phyloP scores from a whole-genome alignment of 306 rosid genomes.

The Dryas octopetala region DNA sequence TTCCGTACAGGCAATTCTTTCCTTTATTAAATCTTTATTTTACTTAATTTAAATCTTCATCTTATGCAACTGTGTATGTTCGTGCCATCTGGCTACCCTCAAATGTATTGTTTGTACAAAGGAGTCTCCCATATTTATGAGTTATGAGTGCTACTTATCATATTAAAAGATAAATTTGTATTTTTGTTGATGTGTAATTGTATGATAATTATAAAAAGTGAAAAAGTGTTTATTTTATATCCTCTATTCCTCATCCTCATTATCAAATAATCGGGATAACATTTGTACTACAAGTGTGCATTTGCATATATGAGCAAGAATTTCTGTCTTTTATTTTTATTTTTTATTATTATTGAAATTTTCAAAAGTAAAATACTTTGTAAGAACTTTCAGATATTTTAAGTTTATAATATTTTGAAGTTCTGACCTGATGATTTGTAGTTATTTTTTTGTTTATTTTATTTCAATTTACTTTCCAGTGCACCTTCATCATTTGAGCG shows the following conservation, averaged over 20 bases:
- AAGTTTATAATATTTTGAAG: neutral
- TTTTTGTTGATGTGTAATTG: neutral
- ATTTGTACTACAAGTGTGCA: neutral
- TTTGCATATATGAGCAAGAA: neutral
- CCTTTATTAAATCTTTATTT: conserved; percentile 4
- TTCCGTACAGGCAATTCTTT: conserved; percentile 65
- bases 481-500: conserved; percentile 80
- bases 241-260: neutral
- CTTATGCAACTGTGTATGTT: neutral
- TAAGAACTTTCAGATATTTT: neutral
- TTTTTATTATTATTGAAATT: neutral
- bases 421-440: neutral
- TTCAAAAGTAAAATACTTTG: neutral
- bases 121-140: neutral
- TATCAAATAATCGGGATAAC: neutral
- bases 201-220: no score
- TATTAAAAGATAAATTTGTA: neutral
- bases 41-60: conserved; percentile 6
- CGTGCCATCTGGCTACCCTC: neutral
- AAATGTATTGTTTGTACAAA: neutral
- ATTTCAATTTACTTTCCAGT: conserved; percentile 42
- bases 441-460: neutral
- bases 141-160: neutral
- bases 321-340: no score
- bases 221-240: no score